Base-by-base conservation (phyloP, 148 eudicot genomes). In the Diospyros kaki region DNA sequence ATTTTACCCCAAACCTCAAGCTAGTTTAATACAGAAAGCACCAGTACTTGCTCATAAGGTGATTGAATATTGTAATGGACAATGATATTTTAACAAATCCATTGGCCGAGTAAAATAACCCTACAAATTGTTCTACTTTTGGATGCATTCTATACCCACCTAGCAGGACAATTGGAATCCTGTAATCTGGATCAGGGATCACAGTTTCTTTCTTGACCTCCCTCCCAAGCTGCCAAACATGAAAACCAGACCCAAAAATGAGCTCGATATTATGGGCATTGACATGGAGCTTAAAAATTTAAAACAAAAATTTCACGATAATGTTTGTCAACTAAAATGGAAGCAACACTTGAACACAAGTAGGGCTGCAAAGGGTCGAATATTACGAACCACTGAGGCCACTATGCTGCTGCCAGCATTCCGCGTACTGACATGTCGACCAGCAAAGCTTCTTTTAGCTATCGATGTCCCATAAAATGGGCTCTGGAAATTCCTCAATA, bases 181-280 rank as follows among this genome's bases (percentile, higher is more conserved):
- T 83, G 74, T 90, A 95, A 82, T 95, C 97, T 15, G 99, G 97
- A 67, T 90, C 97, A 0, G 96, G 96, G 77, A 95, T 77, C 10
- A 89, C 81, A 58, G 97, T 88, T 76, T 91, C 94, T 76, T 86
- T 85, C 89, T 84, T 83, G 17, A 81, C 85, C 76, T 91, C 86
- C 84, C 85, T 84, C 58, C 94, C 93, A 64, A 92, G 77, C 94
- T 90, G 86, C 79, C 73, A 83, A 74, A 66, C 52, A 46, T 42
- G 44, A 59, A 66, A 46, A 54, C 55, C 52, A 51, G n/a, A 17
- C 44, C 38, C 61, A 62, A 48, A 41, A 72, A 69, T 43, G 43
- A 14, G 42, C 3, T 52, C 11, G 0, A 61, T 14, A 69, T 28
- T 39, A 28, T 43, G 60, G 48, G 17, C 5, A 59, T 41, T 14